Evolutionary conservation across 768 basidiomycete species (phyloP).

Genomic region (Tylopilus sp.): DNA sequence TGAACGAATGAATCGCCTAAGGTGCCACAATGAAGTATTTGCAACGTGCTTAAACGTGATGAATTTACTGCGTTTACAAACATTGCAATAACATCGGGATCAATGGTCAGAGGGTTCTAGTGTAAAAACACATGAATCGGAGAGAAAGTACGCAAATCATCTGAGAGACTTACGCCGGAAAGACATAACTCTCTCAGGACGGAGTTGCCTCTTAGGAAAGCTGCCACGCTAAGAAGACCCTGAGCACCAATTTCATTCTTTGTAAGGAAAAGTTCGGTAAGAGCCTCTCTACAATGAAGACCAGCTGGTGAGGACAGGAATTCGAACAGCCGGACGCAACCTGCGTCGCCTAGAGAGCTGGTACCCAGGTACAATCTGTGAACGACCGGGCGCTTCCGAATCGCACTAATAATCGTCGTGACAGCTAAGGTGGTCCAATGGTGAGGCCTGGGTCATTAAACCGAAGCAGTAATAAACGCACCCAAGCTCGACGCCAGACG

Average conservation of each 20-base stretch:
- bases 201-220: constrained; percentile 47
- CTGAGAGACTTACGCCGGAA: constrained; percentile 49
- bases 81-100: constrained; percentile 32
- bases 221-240: constrained; percentile 51
- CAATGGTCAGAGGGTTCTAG: constrained; percentile 41
- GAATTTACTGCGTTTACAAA: constrained; percentile 53
- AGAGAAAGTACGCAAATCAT: not conserved
- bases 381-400: constrained; percentile 45
- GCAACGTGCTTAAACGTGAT: constrained; percentile 49
- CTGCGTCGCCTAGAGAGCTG: constrained; percentile 56
- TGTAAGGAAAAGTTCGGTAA: constrained; percentile 57
- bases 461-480: constrained; percentile 6
- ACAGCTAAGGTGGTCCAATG: constrained; percentile 41
- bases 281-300: constrained; percentile 34
- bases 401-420: constrained; percentile 43
- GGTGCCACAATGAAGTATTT: constrained; percentile 45
- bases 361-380: constrained; percentile 53
- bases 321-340: constrained; percentile 50
- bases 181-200: constrained; percentile 50
- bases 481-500: constrained; percentile 29
- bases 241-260: constrained; percentile 52
- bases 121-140: constrained; percentile 14
- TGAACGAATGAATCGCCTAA: constrained; percentile 52
- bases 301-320: constrained; percentile 52
- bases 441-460: not conserved